Evolutionary conservation across 768 basidiomycete genomes (phyloP).

Genomic region (Suillus paluster): DNA sequence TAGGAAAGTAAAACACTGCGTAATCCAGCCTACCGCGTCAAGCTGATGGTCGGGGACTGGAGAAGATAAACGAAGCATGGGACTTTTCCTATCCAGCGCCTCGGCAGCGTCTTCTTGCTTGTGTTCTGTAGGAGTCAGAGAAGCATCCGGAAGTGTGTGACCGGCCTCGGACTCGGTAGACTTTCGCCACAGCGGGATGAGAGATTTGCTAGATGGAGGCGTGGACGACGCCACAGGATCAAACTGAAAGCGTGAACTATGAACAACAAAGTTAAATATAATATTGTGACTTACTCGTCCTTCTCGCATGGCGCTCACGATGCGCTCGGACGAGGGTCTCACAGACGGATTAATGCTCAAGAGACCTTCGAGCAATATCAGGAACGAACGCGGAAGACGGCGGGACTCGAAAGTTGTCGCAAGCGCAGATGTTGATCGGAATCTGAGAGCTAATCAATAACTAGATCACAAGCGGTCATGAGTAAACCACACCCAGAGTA

Average conservation of each 20-base stretch:
- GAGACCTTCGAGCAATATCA: constrained; percentile 75
- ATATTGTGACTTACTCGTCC: constrained; percentile 60
- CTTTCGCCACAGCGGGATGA: constrained; percentile 28
- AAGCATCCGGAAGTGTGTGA: neutral
- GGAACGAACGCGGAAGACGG: constrained; percentile 70
- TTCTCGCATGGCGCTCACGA: constrained; percentile 67
- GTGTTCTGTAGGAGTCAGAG: neutral
- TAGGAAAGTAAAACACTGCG: neutral
- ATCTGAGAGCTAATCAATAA: constrained; percentile 37
- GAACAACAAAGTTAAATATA: constrained; percentile 1
- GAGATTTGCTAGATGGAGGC: constrained; percentile 18
- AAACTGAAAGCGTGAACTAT: constrained; percentile 29
- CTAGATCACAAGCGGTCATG: neutral
- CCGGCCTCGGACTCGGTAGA: neutral
- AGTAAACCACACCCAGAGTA: constrained; percentile 68
- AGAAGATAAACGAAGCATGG: constrained; percentile 21
- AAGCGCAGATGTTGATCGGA: constrained; percentile 54
- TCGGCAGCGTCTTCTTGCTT: neutral
- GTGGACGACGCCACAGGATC: constrained; percentile 22
- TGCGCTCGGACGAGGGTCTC: constrained; percentile 77
- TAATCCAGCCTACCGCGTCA: neutral
- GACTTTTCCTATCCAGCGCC: constrained; percentile 16
- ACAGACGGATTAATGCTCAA: constrained; percentile 60
- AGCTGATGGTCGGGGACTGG: constrained; percentile 6
- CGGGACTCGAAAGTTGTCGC: constrained; percentile 66